A percentile compares a stretch with the other conserved stretches of the same genome.
Evolutionary conservation across 2,329 filamentous ascomycete species (phyloP).

Genomic region (Elsinoe ampelina): DNA sequence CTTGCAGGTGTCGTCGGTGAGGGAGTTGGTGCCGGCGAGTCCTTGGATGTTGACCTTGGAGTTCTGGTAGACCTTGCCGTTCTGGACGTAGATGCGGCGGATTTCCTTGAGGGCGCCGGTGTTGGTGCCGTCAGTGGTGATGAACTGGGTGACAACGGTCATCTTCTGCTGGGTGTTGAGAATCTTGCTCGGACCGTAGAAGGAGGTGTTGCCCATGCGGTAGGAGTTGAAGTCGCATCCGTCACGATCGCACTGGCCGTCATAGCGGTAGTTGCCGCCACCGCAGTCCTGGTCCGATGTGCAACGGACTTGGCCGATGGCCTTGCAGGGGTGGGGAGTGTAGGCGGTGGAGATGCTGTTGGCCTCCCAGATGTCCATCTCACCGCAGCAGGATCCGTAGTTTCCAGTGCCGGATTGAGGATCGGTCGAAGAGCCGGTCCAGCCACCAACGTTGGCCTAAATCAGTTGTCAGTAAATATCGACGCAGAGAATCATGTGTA

Average conservation of each 20-base stretch:
- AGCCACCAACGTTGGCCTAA: constrained; percentile 19
- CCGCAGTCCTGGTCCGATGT: constrained; percentile 41
- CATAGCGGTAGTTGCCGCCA: constrained; percentile 46
- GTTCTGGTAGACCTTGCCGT: constrained; percentile 51
- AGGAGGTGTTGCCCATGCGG: constrained; percentile 54
- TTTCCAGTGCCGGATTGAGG: constrained; percentile 25
- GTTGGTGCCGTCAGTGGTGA: constrained; percentile 41
- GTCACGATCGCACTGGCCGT: constrained; percentile 52
- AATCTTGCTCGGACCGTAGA: constrained; percentile 49
- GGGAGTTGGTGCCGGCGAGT: constrained; percentile 40
- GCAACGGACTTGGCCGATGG: constrained; percentile 46
- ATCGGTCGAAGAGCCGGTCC: constrained; percentile 20
- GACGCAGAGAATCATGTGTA: not conserved
- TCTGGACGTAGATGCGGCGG: constrained; percentile 56
- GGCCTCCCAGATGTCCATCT: constrained; percentile 65
- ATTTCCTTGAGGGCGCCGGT: constrained; percentile 51
- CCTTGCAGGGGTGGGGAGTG: constrained; percentile 56
- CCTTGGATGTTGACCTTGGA: constrained; percentile 33
- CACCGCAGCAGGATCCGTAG: constrained; percentile 54
- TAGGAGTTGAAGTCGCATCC: constrained; percentile 59
- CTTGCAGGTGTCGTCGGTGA: constrained; percentile 51
- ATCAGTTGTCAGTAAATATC: constrained; percentile 9
- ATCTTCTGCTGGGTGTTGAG: constrained; percentile 52
- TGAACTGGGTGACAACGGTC: constrained; percentile 60
- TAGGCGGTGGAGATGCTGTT: constrained; percentile 56